Evolutionary conservation across 345 rosid species (phyloP), one percentile per base, ranked within the genome.

Genomic region (Citrus inodora): DNA sequence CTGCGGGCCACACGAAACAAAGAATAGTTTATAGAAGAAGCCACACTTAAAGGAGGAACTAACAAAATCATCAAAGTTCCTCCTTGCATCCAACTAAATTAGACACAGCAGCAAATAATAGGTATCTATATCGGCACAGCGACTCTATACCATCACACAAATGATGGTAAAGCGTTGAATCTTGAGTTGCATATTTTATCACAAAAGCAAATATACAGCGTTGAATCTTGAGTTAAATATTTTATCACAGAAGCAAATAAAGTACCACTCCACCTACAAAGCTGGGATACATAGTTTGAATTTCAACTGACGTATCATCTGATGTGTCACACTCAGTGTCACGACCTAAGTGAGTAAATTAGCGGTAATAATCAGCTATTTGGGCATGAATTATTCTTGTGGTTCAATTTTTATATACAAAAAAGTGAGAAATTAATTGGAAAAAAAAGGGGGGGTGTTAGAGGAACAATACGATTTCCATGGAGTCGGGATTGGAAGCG

Each of bases 401-500:
- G 33, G 37, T 63, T 63, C 35, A 63, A 27, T 63, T 63, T 63
- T 5, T 16, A 63, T 5, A 14, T 7, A 14, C 38, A 63, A 7
- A 63, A 62, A 28, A 4, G 58, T 53, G 6, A 16, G 58, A 53
- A 63, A 64, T 16, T 62, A 33, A 64, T 28, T 3, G 17, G 17
- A 9, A 7, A 11, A n/a, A 9, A 7, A 22, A 9, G 21, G 42
- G 33, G 33, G 33, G 10, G 58, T 64, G 51, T 78, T 76, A 27
- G 67, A 28, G 19, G 16, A 6, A 33, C 4, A 2, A 33, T 84
- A 94, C 97, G 48, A 91, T 85, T 84, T 90, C 88, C 92, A 95
- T 90, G 87, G 97, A 93, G 64, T 87, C 87, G 7, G 92, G 87
- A 82, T 76, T 78, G 73, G 90, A 86, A 76, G 92, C 87, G 84